Evolutionary conservation across 352 stramenopile genomes (phyloP).

Genomic region (Globisporangium viniferum): DNA sequence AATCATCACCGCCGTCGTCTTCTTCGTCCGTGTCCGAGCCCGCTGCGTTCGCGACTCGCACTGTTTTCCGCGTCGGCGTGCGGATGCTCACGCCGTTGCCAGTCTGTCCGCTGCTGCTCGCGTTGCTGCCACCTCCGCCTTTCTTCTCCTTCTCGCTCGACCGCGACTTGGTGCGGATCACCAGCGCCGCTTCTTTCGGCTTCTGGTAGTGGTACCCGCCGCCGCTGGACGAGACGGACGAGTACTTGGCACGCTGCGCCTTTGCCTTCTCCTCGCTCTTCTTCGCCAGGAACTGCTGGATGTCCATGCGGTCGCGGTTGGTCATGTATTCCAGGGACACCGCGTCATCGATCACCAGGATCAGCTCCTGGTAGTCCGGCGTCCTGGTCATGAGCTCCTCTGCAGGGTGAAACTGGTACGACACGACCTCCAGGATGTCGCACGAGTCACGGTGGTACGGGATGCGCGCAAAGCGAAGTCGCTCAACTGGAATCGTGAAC

Average conservation of each 20-base stretch:
- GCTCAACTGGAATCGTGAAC: constrained; percentile 49
- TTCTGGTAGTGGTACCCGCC: constrained; percentile 58
- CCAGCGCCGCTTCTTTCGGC: constrained; percentile 69
- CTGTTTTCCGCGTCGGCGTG: constrained; percentile 22
- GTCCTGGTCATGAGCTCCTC: constrained; percentile 22
- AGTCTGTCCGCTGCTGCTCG: constrained; percentile 33
- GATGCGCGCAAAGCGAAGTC: constrained; percentile 55
- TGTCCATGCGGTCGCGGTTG: constrained; percentile 42
- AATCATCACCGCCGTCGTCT: constrained; percentile 45
- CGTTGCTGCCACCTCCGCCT: constrained; percentile 34
- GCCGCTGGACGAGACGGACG: constrained; percentile 25
- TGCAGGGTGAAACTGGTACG: constrained; percentile 36
- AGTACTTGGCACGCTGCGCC: constrained; percentile 41
- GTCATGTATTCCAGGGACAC: constrained; percentile 37
- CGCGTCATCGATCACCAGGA: constrained; percentile 58
- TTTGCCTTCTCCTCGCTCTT: constrained; percentile 64
- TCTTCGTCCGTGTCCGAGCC: constrained; percentile 75
- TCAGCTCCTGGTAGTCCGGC: constrained; percentile 60
- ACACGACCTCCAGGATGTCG: constrained; percentile 71
- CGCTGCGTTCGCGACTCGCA: constrained; percentile 10
- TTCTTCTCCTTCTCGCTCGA: constrained; percentile 52
- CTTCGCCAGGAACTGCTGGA: constrained; percentile 52
- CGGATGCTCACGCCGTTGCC: constrained; percentile 58
- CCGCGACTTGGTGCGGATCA: constrained; percentile 77
- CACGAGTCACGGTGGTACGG: constrained; percentile 60